Conservation (phyloP, 345 rosid genomes). For the Barbarea vulgaris region DNA sequence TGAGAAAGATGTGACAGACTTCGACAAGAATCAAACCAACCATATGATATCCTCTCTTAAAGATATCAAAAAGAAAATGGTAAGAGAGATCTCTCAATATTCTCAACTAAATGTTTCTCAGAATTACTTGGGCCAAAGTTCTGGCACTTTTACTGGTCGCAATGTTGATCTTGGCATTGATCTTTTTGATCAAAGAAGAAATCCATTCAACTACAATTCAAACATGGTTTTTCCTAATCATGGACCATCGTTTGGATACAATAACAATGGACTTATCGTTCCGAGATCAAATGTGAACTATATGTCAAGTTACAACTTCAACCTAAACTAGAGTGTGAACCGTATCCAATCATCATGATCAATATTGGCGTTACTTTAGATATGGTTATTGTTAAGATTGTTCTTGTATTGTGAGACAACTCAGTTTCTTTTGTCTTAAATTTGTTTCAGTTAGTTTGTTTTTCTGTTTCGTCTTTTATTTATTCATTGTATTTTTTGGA, state of each 20-base stretch:
- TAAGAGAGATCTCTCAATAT: constrained; percentile 25
- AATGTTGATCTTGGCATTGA: constrained; percentile 3
- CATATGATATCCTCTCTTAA: constrained; percentile 37
- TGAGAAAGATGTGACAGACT: constrained; percentile 50
- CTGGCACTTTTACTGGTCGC: neutral
- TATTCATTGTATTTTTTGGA: neutral
- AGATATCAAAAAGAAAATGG: constrained; percentile 43
- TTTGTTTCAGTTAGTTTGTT: neutral
- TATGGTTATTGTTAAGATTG: neutral
- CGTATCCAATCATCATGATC: neutral
- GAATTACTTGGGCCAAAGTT: neutral
- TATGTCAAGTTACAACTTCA: constrained; percentile 13
- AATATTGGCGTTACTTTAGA: neutral
- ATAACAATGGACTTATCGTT: neutral
- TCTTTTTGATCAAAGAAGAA: constrained; percentile 1
- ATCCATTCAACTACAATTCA: neutral
- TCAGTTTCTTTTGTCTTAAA: neutral
- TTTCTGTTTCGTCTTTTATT: neutral
- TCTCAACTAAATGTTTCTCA: neutral
- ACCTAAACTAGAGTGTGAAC: constrained; percentile 13
- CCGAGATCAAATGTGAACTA: neutral
- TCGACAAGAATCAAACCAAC: constrained; percentile 39
- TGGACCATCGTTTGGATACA: neutral
- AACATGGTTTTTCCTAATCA: neutral
- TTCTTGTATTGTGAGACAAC: neutral